phyloP scores from a whole-genome alignment of 495 filamentous ascomycete species.

The Penicillium steckii region DNA sequence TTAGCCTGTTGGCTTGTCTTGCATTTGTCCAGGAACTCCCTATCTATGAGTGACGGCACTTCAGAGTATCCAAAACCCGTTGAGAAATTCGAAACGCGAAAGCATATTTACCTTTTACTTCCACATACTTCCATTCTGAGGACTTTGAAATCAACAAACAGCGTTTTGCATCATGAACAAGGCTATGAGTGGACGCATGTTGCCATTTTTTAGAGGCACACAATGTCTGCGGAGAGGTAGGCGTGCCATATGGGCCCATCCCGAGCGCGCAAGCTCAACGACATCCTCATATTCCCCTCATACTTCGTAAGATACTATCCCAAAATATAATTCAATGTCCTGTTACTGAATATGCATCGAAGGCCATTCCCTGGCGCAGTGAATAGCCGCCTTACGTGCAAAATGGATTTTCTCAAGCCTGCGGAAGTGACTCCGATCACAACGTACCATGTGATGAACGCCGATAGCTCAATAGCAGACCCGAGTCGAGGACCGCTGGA shows the following conservation, averaged over 20 bases:
- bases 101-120: neutral
- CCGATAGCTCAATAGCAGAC: slow-evolving; percentile 72
- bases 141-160: neutral
- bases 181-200: neutral
- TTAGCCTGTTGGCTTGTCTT: neutral
- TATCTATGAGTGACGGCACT: neutral
- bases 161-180: neutral
- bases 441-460: slow-evolving; percentile 80
- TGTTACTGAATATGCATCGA: neutral
- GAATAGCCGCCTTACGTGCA: slow-evolving; percentile 78
- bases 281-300: neutral
- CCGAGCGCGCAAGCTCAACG: neutral
- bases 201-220: neutral
- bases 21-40: neutral
- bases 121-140: neutral
- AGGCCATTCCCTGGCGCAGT: slow-evolving; percentile 76
- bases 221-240: neutral
- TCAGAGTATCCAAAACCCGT: neutral
- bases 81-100: neutral
- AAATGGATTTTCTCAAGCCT: slow-evolving; percentile 68
- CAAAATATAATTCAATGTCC: neutral
- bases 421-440: slow-evolving; percentile 61
- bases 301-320: neutral
- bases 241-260: neutral
- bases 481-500: slow-evolving; percentile 15